Conservation (phyloP, 768 basidiomycete species). For the Kwoniella sp. region DNA sequence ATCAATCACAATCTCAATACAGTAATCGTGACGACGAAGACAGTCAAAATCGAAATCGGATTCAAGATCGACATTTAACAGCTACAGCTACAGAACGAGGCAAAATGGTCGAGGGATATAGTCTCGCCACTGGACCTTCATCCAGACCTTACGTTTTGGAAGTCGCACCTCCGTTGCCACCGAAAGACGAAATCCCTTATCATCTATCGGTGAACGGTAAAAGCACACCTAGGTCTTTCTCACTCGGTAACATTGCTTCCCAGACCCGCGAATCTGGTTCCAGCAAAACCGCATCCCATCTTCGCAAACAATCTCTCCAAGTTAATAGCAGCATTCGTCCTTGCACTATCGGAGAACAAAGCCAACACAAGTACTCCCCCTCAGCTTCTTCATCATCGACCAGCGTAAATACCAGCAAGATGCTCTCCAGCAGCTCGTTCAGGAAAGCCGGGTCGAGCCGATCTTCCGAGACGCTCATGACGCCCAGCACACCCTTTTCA, state of each 20-base stretch:
- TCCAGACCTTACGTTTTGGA: constrained; percentile 18
- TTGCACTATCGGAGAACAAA: background rate
- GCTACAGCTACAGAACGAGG: background rate
- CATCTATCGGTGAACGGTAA: background rate
- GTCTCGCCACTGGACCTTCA: background rate
- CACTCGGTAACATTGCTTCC: background rate
- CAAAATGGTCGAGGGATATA: background rate
- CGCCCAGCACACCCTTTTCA: background rate
- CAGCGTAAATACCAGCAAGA: background rate
- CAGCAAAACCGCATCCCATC: background rate
- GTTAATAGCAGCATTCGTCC: background rate
- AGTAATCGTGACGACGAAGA: background rate
- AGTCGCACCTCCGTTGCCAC: constrained; percentile 15
- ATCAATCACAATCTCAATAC: background rate
- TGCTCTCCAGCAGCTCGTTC: background rate
- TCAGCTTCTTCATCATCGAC: constrained; percentile 11
- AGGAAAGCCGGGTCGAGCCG: constrained; percentile 2
- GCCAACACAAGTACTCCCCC: background rate
- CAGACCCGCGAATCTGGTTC: background rate
- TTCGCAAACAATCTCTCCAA: background rate
- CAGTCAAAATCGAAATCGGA: background rate
- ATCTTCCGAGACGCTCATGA: constrained; percentile 17
- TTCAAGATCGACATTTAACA: background rate
- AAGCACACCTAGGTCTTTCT: constrained; percentile 4
- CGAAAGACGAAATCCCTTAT: background rate